phyloP scores from a whole-genome alignment of 2,329 filamentous ascomycete species.

The Xylaria multiplex region DNA sequence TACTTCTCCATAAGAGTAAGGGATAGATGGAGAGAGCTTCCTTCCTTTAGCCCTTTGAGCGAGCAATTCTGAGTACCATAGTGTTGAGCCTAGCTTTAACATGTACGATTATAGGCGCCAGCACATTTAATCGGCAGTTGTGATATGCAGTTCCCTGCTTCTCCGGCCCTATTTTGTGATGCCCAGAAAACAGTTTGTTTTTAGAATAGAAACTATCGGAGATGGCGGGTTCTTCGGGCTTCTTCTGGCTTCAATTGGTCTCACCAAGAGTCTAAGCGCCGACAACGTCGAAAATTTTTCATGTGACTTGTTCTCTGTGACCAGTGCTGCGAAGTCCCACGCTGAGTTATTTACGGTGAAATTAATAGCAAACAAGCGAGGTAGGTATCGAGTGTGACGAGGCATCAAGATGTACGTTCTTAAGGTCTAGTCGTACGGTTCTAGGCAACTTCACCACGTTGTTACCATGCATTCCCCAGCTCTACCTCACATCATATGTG shows the following conservation, averaged over 20 bases:
- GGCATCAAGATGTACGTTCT: constrained; percentile 12
- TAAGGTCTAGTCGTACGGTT: not conserved
- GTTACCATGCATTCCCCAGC: constrained; percentile 19
- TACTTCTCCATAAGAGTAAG: not conserved
- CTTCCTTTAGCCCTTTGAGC: not conserved
- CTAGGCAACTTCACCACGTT: constrained; percentile 28
- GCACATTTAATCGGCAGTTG: not conserved
- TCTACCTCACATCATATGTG: constrained; percentile 9
- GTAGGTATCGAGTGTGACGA: constrained; percentile 19
- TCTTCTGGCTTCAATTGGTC: constrained; percentile 34
- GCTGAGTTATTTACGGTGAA: constrained; percentile 23
- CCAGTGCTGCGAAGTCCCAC: constrained; percentile 28
- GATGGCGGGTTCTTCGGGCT: constrained; percentile 23
- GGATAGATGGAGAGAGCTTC: not conserved
- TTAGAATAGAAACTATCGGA: constrained; percentile 20
- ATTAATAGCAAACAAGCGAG: not conserved
- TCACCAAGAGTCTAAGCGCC: constrained; percentile 35
- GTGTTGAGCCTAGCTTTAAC: not conserved
- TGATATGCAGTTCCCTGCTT: constrained; percentile 7
- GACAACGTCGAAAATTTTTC: constrained; percentile 31
- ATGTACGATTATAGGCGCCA: not conserved
- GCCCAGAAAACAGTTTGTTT: constrained; percentile 13
- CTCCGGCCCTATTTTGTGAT: constrained; percentile 9
- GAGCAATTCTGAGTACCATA: not conserved
- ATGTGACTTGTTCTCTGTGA: constrained; percentile 31